phyloP scores from a whole-genome alignment of 129 eudicot species.

The Daucus carota region DNA sequence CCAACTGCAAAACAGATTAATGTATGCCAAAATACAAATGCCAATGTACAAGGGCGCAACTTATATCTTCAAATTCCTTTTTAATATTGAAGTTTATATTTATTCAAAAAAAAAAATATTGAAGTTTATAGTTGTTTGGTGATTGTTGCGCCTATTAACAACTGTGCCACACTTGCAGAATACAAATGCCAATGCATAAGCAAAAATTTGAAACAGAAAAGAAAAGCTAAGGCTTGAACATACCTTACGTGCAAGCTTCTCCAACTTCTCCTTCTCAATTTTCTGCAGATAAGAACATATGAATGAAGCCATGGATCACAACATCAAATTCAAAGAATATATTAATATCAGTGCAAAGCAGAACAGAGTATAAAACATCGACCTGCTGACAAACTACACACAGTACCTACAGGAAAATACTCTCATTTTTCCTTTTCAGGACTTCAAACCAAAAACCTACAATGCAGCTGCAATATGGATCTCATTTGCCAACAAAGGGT shows the following conservation, averaged over 20 bases:
- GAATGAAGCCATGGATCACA: background rate
- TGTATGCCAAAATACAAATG: background rate
- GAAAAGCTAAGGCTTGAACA: background rate
- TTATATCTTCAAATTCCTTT: background rate
- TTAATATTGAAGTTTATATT: background rate
- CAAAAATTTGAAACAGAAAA: background rate
- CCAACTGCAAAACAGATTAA: background rate
- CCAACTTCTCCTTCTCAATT: conserved; percentile 81
- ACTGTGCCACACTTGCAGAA: background rate
- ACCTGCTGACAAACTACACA: background rate
- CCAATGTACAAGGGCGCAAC: background rate
- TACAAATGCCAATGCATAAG: background rate
- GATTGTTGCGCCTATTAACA: background rate
- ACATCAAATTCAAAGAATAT: background rate
- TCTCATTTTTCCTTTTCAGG: background rate
- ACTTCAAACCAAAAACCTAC: background rate
- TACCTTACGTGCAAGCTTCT: conserved; percentile 92
- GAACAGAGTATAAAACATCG: background rate
- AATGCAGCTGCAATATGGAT: background rate
- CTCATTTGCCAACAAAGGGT: background rate
- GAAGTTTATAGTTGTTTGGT: background rate
- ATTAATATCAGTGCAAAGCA: background rate
- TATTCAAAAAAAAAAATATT: background rate
- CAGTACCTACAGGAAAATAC: background rate
- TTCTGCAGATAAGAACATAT: conserved; percentile 37